A percentile compares a stretch with the other conserved stretches of the same genome.
Conservation (phyloP, 139 green algal species). For the Chlorella vulgaris region DNA sequence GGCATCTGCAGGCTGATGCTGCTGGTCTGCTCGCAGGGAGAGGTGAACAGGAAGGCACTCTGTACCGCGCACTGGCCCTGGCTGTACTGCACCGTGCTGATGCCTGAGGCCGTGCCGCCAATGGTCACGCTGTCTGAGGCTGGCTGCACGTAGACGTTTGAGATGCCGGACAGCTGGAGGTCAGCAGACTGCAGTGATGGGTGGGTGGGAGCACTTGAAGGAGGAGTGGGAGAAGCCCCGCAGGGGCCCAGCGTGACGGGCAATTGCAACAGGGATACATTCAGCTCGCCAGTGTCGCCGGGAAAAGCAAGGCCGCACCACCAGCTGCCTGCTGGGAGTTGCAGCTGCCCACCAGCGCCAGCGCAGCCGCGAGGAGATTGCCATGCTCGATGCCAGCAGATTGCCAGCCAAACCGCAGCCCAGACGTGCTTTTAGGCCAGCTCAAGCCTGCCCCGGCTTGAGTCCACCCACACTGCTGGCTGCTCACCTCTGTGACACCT, state of each 20-base stretch:
- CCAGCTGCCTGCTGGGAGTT: neutral
- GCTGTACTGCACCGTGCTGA: constrained; percentile 12
- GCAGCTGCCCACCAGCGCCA: neutral
- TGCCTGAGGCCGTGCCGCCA: constrained; percentile 25
- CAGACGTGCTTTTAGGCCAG: too few relatives aligned
- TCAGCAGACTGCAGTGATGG: neutral
- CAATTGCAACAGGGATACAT: neutral
- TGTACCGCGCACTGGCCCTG: constrained; percentile 27
- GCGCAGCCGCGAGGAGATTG: neutral
- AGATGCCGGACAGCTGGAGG: constrained; percentile 17
- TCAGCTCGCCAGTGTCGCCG: too few relatives aligned
- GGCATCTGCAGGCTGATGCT: neutral
- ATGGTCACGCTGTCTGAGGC: neutral
- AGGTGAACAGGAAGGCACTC: constrained; percentile 7
- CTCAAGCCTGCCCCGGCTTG: too few relatives aligned
- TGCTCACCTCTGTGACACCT: neutral
- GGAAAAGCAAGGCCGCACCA: neutral
- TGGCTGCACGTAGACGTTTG: constrained; percentile 17
- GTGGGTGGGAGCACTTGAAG: too few relatives aligned
- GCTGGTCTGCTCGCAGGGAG: constrained; percentile 20
- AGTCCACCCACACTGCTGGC: too few relatives aligned
- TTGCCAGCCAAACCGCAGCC: too few relatives aligned
- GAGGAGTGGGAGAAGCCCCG: too few relatives aligned
- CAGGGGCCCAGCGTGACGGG: too few relatives aligned
- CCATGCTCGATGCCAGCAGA: too few relatives aligned